A percentile compares a stretch with the other conserved stretches of the same genome.
Evolutionary conservation across 1,139 yeast species (phyloP).

Genomic region (Debaryomyces robertsiae): DNA sequence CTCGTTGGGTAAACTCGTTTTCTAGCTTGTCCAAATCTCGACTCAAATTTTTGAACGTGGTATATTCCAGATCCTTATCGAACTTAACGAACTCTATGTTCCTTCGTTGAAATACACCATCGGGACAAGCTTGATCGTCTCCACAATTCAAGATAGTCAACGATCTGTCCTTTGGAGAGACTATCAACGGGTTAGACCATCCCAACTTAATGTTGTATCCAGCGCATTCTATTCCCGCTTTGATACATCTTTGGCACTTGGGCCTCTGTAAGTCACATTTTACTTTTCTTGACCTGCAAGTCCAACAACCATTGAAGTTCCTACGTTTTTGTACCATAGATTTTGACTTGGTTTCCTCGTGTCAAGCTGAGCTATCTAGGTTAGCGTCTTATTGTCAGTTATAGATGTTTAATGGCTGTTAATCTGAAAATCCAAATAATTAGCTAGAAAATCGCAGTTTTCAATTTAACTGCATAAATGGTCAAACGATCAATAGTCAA

Average conservation of each 20-base stretch:
- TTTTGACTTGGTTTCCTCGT: not conserved
- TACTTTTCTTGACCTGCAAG: constrained; percentile 52
- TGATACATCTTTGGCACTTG: constrained; percentile 43
- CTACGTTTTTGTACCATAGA: constrained; percentile 36
- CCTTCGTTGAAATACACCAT: constrained; percentile 37
- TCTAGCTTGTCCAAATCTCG: constrained; percentile 32
- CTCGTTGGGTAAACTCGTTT: constrained; percentile 6
- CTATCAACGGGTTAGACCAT: constrained; percentile 41
- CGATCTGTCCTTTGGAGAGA: constrained; percentile 21
- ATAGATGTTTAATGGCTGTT: no score
- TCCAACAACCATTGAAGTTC: constrained; percentile 56
- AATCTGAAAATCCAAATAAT: no score
- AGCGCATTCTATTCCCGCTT: constrained; percentile 42
- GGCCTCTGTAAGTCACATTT: constrained; percentile 52
- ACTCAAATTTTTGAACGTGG: constrained; percentile 35
- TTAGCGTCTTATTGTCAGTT: no score
- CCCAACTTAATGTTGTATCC: constrained; percentile 46
- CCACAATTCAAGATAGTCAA: constrained; percentile 23
- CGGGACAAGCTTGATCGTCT: constrained; percentile 24
- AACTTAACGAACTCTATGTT: constrained; percentile 38
- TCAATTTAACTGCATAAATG: no score
- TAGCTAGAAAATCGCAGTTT: no score
- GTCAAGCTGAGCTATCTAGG: no score
- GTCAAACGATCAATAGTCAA: no score
- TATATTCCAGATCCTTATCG: constrained; percentile 34